Conservation (phyloP, 148 eudicot genomes). For the Dysphania ambrosioides region DNA sequence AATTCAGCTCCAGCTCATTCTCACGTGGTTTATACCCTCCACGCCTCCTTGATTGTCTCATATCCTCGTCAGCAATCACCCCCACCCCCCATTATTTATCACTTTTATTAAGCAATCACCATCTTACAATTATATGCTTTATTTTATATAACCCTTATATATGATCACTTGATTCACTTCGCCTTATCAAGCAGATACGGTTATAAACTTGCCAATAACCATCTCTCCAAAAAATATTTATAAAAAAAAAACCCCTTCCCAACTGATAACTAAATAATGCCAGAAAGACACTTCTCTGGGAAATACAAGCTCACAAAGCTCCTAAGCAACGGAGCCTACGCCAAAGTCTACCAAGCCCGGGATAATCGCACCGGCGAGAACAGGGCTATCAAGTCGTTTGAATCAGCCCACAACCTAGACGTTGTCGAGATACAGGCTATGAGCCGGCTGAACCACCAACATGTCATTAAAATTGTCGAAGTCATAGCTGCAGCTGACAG, state of each 20-base stretch:
- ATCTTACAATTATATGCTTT: background rate
- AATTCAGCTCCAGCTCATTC: slow-evolving; percentile 25
- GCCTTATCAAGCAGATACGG: background rate
- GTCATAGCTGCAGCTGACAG: slow-evolving; percentile 56
- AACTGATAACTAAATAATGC: slow-evolving; percentile 7
- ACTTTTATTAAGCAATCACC: background rate
- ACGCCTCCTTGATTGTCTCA: slow-evolving; percentile 10
- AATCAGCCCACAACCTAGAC: slow-evolving; percentile 33
- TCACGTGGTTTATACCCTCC: slow-evolving; percentile 14
- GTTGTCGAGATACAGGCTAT: slow-evolving; percentile 58
- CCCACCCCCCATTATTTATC: slow-evolving; percentile 8
- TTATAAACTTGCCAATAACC: background rate
- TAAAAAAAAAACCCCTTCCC: background rate
- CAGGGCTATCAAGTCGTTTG: slow-evolving; percentile 50
- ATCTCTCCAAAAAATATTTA: background rate
- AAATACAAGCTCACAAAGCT: slow-evolving; percentile 62
- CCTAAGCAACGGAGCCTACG: slow-evolving; percentile 55
- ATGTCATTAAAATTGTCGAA: slow-evolving; percentile 58
- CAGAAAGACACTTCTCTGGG: slow-evolving; percentile 33
- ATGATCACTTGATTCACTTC: background rate
- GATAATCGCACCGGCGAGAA: slow-evolving; percentile 43
- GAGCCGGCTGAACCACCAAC: slow-evolving; percentile 50
- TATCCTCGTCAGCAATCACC: background rate
- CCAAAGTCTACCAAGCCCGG: slow-evolving; percentile 64
- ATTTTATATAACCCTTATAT: background rate